These are phyloP conservation scores for Microdochium nivale DNA, from an alignment of 2,329 filamentous ascomycete species.

Conservation along the genomic window DNA sequence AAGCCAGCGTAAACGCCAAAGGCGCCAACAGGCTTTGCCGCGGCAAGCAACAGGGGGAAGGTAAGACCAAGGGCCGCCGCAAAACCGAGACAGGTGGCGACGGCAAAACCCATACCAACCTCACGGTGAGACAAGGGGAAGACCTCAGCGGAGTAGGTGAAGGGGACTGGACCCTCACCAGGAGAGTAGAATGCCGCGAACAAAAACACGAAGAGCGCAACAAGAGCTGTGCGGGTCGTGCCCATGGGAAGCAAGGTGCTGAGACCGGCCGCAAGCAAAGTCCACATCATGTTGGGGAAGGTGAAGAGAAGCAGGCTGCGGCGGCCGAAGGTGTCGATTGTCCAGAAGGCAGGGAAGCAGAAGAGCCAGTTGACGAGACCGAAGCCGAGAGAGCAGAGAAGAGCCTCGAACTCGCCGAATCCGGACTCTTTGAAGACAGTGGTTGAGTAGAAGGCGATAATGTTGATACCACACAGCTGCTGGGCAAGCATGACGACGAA, in stretches of 20 bases:
- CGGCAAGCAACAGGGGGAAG: conserved; percentile 46
- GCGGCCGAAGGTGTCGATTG: conserved; percentile 60
- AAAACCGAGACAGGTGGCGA: conserved; percentile 56
- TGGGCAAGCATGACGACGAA: conserved; percentile 74
- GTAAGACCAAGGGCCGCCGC: conserved; percentile 55
- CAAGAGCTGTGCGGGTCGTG: conserved; percentile 27
- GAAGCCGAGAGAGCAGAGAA: conserved; percentile 57
- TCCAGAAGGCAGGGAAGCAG: conserved; percentile 56
- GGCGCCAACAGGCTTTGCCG: conserved; percentile 35
- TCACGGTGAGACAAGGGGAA: conserved; percentile 64
- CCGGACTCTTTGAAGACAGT: conserved; percentile 53
- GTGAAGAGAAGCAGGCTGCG: conserved; percentile 55
- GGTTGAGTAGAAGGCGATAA: conserved; percentile 68
- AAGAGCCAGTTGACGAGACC: conserved; percentile 58
- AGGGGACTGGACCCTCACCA: conserved; percentile 59
- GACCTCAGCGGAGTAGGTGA: conserved; percentile 60
- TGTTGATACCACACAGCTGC: conserved; percentile 64
- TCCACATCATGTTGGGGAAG: conserved; percentile 61
- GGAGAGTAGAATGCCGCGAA: conserved; percentile 56
- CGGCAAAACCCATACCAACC: conserved; percentile 62
- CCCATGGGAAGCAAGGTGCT: conserved; percentile 38
- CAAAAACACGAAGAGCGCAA: conserved; percentile 52
- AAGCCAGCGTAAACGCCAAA: conserved; percentile 37
- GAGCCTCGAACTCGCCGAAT: conserved; percentile 42
- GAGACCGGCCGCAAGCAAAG: conserved; percentile 53